These are phyloP conservation scores for Quercus phellos DNA, from an alignment of 331 rosid genomes.

Conservation along the genomic window DNA sequence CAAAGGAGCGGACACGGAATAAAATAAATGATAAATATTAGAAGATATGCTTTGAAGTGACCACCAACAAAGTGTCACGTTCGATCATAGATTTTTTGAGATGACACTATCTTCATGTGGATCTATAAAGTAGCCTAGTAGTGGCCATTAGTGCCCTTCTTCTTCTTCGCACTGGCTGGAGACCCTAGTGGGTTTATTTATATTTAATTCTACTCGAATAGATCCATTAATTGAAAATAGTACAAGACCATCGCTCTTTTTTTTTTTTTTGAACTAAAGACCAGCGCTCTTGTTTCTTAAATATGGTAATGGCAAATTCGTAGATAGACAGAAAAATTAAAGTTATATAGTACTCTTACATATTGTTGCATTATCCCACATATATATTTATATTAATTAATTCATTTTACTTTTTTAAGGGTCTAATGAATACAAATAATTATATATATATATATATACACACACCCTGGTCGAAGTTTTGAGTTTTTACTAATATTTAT, in stretches of 20 bases:
- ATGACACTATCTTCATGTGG: slow-evolving; percentile 42
- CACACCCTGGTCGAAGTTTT: too few species aligned
- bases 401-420: too few species aligned
- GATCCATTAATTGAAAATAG: not conserved
- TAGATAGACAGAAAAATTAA: too few species aligned
- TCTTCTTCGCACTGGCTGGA: not conserved
- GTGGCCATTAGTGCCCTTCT: slow-evolving; percentile 28
- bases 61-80: slow-evolving; percentile 8
- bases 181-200: not conserved
- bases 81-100: slow-evolving; percentile 7
- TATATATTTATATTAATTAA: too few species aligned
- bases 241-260: not conserved
- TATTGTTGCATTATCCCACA: too few species aligned
- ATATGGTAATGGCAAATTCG: too few species aligned
- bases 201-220: not conserved
- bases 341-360: too few species aligned
- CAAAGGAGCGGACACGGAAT: not conserved
- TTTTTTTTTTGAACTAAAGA: too few species aligned
- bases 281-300: not conserved
- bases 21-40: not conserved
- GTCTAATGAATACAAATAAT: too few species aligned
- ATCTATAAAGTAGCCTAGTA: slow-evolving; percentile 42
- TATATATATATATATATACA: too few species aligned
- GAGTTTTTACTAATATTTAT: too few species aligned
- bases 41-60: not conserved